phyloP scores from a whole-genome alignment of 441 rosid genomes.

The Erysimum pusillum region DNA sequence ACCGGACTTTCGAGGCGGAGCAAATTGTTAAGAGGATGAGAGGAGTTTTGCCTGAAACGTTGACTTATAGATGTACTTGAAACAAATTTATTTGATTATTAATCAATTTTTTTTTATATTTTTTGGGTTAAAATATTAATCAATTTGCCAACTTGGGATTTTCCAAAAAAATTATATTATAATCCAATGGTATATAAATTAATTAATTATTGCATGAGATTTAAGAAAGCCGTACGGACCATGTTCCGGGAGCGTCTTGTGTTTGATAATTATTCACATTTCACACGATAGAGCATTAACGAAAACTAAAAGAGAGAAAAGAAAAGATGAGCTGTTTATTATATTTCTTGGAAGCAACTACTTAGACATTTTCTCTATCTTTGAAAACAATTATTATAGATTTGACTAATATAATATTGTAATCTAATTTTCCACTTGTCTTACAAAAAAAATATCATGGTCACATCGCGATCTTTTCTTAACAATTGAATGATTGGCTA shows the following conservation, averaged over 20 bases:
- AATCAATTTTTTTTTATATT: too few relatives aligned
- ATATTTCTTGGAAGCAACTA: constrained; percentile 48
- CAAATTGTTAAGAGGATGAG: constrained; percentile 46
- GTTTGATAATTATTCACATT: constrained; percentile 17
- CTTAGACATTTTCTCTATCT: constrained; percentile 37
- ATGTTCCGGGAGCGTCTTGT: constrained; percentile 44
- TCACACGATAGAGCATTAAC: constrained; percentile 45
- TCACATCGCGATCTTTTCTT: not conserved
- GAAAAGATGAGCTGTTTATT: constrained; percentile 39
- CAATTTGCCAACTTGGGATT: constrained; percentile 34
- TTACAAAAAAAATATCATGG: not conserved
- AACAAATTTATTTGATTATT: constrained; percentile 18
- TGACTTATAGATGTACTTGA: constrained; percentile 41
- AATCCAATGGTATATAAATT: too few relatives aligned
- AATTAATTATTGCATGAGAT: constrained; percentile 39
- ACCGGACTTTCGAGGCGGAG: constrained; percentile 37
- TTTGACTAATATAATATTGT: not conserved
- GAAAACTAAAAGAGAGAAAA: not conserved
- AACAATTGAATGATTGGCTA: not conserved
- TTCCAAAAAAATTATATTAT: too few relatives aligned
- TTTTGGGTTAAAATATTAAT: too few relatives aligned
- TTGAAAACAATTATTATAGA: constrained; percentile 2
- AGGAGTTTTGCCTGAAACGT: constrained; percentile 44
- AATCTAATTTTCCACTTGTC: constrained; percentile 31
- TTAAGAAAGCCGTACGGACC: constrained; percentile 44